Evolutionary conservation across 192 early-diverging fungal species (phyloP), one percentile per base, ranked within the genome.

Genomic region (Backusella tuberculispora): DNA sequence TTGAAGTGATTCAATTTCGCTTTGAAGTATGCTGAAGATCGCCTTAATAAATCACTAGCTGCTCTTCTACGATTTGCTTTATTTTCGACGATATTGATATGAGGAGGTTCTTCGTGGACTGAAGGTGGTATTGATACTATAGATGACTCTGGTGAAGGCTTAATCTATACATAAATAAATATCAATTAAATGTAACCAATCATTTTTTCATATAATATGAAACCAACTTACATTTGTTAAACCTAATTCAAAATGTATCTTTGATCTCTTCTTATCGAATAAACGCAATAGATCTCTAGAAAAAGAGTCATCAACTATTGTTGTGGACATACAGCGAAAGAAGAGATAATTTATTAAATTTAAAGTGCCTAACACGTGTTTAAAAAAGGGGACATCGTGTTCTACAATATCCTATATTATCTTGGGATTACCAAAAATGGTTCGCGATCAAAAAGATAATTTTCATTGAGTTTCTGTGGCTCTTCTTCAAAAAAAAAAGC

Each of bases 181-280:
- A 46, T 2, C 12, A 4, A 14, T 12, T 46, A 46, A 46, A 46
- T 12, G 12, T 14, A 24, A 53, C 2, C 10, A 43, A 43, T 10
- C 6, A 6, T 43, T 6, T 43, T 43, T 2, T 34, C 29, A 34
- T 0, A 43, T 9, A 43, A 4, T 2, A 2, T 0, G 5, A 43
- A 10, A 43, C 42, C 6, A 43, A 60, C 12, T 53, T 50, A 75
- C 74, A 15, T 75, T 46, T 47, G 63, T 26, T 40, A 47, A 63
- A 17, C 45, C 65, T 40, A 78, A 67, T 41, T 78, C 77, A 10
- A 38, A 34, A 26, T 73, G 71, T 26, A 78, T 24, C 34, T 63
- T 66, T 15, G 77, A 74, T 34, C 73, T 68, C 42, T 48, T 78
- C 26, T 65, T 78, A 66, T 78, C 77, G 37, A 78, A 78, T 43